These are phyloP conservation scores for Guadua angustifolia DNA, from an alignment of 176 grass and related monocot genomes.

Conservation along the genomic window DNA sequence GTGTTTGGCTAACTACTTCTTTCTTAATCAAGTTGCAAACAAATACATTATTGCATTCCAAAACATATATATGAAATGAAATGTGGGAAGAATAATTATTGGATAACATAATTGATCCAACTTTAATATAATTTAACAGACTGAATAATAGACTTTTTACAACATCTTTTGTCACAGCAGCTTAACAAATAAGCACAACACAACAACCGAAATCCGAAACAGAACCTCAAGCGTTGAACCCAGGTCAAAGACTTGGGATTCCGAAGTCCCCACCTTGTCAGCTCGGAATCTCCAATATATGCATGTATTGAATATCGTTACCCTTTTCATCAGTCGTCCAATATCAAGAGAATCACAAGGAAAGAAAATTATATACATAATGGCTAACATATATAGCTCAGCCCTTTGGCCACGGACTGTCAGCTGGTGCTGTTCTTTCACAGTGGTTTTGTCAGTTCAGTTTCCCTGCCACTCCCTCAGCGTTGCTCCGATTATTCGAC, in stretches of 20 bases:
- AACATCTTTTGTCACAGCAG: no score
- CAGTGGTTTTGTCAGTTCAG: slow-evolving; percentile 10
- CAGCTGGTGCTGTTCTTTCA: slow-evolving; percentile 11
- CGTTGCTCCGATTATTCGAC: background rate
- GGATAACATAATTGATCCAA: no score
- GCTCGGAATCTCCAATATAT: background rate
- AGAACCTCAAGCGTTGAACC: no score
- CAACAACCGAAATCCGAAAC: no score
- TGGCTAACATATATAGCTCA: background rate
- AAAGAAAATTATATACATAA: background rate
- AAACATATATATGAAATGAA: no score
- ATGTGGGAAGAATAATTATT: no score
- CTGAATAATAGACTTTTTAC: no score
- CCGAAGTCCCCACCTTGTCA: background rate
- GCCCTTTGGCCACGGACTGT: background rate
- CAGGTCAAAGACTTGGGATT: background rate
- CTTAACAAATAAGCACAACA: no score
- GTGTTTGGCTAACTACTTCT: no score
- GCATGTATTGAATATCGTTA: background rate
- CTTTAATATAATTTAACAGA: no score
- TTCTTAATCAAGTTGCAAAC: no score
- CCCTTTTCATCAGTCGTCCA: background rate
- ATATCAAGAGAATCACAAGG: background rate
- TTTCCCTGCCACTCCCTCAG: background rate
- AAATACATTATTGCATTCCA: no score